Base-by-base conservation (phyloP, 495 filamentous ascomycete genomes). In the Talaromyces liani region DNA sequence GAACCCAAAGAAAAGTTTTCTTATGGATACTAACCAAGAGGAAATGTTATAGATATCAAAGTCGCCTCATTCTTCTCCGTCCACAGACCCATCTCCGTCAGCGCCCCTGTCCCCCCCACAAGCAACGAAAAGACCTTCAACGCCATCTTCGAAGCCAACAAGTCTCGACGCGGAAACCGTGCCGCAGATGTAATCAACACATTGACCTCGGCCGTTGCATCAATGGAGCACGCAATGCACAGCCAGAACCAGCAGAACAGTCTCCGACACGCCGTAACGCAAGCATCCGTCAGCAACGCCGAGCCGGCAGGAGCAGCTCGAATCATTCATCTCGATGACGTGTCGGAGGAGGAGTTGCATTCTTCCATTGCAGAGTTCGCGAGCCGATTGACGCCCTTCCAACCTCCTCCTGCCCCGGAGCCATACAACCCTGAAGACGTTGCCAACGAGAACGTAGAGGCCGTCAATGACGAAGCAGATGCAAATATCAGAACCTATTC, bases 61-160 rank as follows among this genome's bases (percentile, higher is more conserved):
- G 79, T 96, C 33, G 92, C 93, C 6, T 88, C 88, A 58, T 98
- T 98, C 81, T 98, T 97, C 78, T 94, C 94, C 63, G 89, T 93
- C 65, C 92, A 98, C 79, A 86, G 94, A 60, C 94, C 94, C 4
- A 93, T 98, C 67, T 95, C 91, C 61, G 83, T 97, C 68, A 93
- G 90, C 29, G 84, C 86, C 65, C 84, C 87, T 58, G 83, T 95
- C 57, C 93, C 93, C 49, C 85, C 87, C 45, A 77, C 84, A 12
- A 82, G 91, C 47, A 88, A 85, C 51, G 75, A 85, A 58, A 87
- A 88, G 72, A 82, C 86, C 41, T 97, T 97, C 70, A 86, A 90
- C 63, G 79, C 87, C 41, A 91, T 97, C 67, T 96, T 98, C 72
- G 79, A 85, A 29, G 69, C 76, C 22, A 79, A 74, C 67, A 66